Percentiles rank a stretch among this genome's conserved stretches.
Conservation (phyloP, 2,329 filamentous ascomycete species). For the Aureobasidium sp. region DNA sequence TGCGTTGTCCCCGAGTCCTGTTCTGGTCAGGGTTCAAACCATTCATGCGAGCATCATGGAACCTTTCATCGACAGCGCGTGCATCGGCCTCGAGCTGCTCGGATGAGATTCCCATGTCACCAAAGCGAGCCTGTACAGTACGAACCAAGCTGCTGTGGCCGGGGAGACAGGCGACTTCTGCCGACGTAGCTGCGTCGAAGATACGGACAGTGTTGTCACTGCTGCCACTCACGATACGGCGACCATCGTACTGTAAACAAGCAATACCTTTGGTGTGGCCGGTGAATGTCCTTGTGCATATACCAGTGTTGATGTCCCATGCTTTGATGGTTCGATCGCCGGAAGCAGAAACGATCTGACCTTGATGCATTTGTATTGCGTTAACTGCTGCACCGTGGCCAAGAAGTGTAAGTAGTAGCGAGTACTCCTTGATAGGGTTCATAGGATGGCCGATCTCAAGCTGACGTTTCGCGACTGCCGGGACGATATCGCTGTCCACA, state of each 20-base stretch:
- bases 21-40: conserved; percentile 30
- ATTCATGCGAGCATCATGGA: conserved; percentile 49
- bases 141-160: conserved; percentile 80
- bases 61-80: conserved; percentile 61
- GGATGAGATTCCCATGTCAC: conserved; percentile 72
- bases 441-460: conserved; percentile 39
- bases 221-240: conserved; percentile 88
- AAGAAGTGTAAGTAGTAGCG: conserved; percentile 67
- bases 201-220: conserved; percentile 95
- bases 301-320: conserved; percentile 79
- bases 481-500: conserved; percentile 31
- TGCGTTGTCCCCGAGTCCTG: conserved; percentile 35
- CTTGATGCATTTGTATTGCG: conserved; percentile 79
- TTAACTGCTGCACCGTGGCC: conserved; percentile 92
- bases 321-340: conserved; percentile 90
- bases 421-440: conserved; percentile 58
- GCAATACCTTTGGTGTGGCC: conserved; percentile 94
- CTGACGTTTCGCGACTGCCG: conserved; percentile 18
- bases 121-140: conserved; percentile 91
- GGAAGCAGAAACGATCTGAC: conserved; percentile 87
- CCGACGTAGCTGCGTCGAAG: conserved; percentile 75
- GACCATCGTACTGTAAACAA: conserved; percentile 92
- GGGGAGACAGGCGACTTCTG: conserved; percentile 80
- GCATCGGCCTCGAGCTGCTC: conserved; percentile 68
- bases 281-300: conserved; percentile 66